A percentile compares a stretch with the other conserved stretches of the same genome.
These are phyloP conservation scores for Gossypium schwendimanii DNA, from an alignment of 441 rosid genomes.

Conservation along the genomic window DNA sequence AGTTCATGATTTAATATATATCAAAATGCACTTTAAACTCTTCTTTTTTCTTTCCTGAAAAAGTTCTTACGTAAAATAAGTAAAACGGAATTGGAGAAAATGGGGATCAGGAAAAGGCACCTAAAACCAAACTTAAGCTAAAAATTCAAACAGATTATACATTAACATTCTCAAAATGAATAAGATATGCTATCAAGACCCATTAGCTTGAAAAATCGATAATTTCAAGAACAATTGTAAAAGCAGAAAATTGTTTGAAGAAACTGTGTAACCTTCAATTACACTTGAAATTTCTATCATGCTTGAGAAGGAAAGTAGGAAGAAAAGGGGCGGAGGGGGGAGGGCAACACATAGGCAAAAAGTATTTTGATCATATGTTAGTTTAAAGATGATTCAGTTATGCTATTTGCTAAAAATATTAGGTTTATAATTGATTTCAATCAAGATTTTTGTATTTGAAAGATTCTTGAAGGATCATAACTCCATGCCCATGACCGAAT, in stretches of 20 bases:
- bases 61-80: neutral
- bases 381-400: neutral
- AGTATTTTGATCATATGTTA: neutral
- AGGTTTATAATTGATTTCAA: neutral
- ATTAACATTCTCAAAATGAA: neutral
- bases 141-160: neutral
- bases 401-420: neutral
- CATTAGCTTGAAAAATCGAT: neutral
- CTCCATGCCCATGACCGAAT: neutral
- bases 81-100: neutral
- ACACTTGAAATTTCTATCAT: neutral
- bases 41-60: neutral
- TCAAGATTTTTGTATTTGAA: slow-evolving; percentile 1
- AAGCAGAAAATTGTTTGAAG: neutral
- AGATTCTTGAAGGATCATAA: neutral
- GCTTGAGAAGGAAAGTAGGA: neutral
- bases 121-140: neutral
- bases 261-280: neutral
- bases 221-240: slow-evolving; percentile 1
- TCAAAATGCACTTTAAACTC: neutral
- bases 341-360: neutral
- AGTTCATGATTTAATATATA: neutral
- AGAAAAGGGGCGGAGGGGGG: no score
- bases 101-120: neutral
- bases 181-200: neutral